Percentiles rank a stretch among this genome's conserved stretches.
Evolutionary conservation across 345 rosid species (phyloP).

Genomic region (Aethionema arabicum): DNA sequence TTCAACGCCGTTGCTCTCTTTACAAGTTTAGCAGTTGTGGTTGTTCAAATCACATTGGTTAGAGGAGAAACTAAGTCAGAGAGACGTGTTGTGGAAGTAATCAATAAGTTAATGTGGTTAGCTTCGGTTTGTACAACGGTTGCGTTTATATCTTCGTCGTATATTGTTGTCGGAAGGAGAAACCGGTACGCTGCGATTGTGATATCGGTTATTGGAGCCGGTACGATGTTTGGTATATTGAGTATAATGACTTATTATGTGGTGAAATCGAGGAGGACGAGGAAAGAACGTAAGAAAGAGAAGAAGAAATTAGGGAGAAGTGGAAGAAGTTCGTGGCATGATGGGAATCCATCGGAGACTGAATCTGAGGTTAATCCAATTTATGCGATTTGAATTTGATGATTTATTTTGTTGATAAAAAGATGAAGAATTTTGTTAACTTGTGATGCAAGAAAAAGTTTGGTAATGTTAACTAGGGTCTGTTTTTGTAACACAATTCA

Average conservation of each 20-base stretch:
- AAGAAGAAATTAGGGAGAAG: constrained; percentile 59
- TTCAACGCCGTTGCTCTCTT: constrained; percentile 74
- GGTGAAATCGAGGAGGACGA: constrained; percentile 54
- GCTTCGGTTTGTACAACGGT: constrained; percentile 88
- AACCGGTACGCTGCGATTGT: constrained; percentile 75
- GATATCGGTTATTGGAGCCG: constrained; percentile 67
- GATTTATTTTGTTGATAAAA: background rate
- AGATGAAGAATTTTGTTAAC: background rate
- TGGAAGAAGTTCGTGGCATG: constrained; percentile 35
- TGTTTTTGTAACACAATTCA: no score
- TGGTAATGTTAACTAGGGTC: no score
- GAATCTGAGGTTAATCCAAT: constrained; percentile 70
- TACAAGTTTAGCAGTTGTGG: constrained; percentile 85
- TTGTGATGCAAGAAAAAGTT: no score
- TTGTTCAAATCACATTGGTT: constrained; percentile 86
- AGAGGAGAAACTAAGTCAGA: constrained; percentile 81
- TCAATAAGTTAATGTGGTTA: constrained; percentile 93
- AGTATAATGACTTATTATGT: constrained; percentile 82
- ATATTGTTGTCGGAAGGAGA: constrained; percentile 76
- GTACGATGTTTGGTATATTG: constrained; percentile 67
- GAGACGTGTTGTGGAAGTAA: constrained; percentile 75
- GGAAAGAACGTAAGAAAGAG: constrained; percentile 58
- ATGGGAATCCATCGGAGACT: constrained; percentile 43
- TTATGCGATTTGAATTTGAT: constrained; percentile 65
- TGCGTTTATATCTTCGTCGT: constrained; percentile 73